Percentiles rank a stretch among this genome's conserved stretches.
phyloP scores from a whole-genome alignment of 2,329 filamentous ascomycete species.

The Thelonectria olida region DNA sequence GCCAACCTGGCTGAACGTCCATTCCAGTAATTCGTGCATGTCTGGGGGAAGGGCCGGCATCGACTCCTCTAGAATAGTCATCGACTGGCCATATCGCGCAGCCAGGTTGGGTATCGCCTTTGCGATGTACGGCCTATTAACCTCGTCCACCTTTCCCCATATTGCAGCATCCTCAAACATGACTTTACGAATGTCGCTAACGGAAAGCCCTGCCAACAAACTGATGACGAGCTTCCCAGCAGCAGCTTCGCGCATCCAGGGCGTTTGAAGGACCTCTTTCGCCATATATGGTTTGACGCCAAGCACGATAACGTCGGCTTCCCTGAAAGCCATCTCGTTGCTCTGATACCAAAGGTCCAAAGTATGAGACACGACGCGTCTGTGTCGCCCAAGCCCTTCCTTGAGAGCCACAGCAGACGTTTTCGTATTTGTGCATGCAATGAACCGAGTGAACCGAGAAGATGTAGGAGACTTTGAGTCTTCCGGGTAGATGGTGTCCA shows the following conservation, averaged over 20 bases:
- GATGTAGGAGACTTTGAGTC: neutral
- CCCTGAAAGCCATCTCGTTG: neutral
- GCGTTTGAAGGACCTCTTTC: neutral
- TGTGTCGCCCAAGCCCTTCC: neutral
- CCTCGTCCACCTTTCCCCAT: neutral
- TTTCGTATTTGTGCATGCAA: conserved; percentile 11
- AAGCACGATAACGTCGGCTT: conserved; percentile 11
- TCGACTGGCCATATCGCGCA: conserved; percentile 12
- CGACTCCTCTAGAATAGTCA: conserved; percentile 10
- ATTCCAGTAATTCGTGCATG: neutral
- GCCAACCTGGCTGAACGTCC: conserved; percentile 9
- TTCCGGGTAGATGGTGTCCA: conserved; percentile 6
- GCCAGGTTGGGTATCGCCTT: conserved; percentile 18
- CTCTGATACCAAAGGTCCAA: neutral
- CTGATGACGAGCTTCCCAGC: conserved; percentile 15
- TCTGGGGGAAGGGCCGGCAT: neutral
- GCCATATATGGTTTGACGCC: conserved; percentile 15
- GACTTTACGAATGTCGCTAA: neutral
- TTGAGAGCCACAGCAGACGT: neutral
- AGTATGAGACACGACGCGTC: neutral
- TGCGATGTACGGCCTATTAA: neutral
- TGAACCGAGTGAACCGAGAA: neutral
- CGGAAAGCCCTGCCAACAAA: conserved; percentile 10
- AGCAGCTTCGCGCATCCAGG: neutral
- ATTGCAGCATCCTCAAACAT: neutral